Base-by-base conservation (phyloP, 169 alveolate species). In the Plasmodium cynomolgi region DNA sequence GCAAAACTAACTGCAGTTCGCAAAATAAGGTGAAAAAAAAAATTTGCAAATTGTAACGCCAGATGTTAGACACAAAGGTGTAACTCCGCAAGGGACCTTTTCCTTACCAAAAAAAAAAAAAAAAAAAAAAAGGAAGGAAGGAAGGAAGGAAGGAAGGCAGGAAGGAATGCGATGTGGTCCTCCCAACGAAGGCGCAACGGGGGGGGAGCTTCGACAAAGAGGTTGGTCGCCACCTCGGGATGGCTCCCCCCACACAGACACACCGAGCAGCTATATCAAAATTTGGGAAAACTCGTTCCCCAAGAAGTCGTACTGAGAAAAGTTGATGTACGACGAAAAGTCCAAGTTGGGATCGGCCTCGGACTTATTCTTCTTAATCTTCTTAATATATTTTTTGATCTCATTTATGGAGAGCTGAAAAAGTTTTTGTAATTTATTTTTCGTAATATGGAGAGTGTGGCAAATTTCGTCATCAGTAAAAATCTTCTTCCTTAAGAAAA, bases 211-310 rank as follows among this genome's bases (percentile, higher is more conserved):
- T 50, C 62, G 1, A 13, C 83, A 31, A n/a, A 33, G 33, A n/a
- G 44, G 11, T 20, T 77, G 29, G 29, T 31, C 44, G 11, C 84
- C 84, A 34, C 37, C n/a, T 71, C 9, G 29, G n/a, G 34, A 7
- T 44, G 11, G 11, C 58, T 44, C 11, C 58, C 11, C 5, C 11
- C 5, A 11, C 5, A 7, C 5, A 44, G 58, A 7, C 11, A 44
- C 77, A 1, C 13, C 77, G 9, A 9, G 33, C 8, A 6, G n/a
- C n/a, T 8, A 68, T 26, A 26, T 9, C 77, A 68, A 26, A 68
- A 86, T 74, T 41, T 90, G 94, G 15, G 94, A 90, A 62, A 90
- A 90, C 17, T 90, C 94, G 29, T 90, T 90, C 83, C 94, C 91
- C 54, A 90, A 41, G 44, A 90, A 90, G 37, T 90, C 94, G 77